Evolutionary conservation across 805 yeast species (phyloP), one percentile per base, ranked within the genome.

Genomic region (Ogataea methanolica): DNA sequence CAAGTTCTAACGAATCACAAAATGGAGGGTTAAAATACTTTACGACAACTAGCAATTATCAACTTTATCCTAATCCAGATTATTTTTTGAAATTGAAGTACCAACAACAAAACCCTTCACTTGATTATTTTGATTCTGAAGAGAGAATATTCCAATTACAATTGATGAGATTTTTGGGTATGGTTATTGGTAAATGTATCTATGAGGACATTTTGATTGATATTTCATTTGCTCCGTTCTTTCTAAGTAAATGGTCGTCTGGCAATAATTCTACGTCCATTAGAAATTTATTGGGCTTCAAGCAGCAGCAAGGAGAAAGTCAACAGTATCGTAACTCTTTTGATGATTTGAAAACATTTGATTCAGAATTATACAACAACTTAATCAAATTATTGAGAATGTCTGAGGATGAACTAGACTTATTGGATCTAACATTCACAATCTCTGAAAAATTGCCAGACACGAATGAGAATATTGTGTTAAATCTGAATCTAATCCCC

Each of bases 171-270:
- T 91, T 91, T 57, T 64, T 91, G 54, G 99, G 99, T 0, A 82
- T 76, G 69, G 71, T 90, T 6, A 73, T 92, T 40, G 99, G 97
- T 1, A 92, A 90, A 61, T 91, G 97, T 59, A 69, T 92, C 3
- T 89, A 88, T 61, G 96, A 88, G 46, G 82, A 82, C 44, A 83
- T 90, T 4, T 70, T 92, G 52, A 79, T 92, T 7, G 96, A 91
- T 63, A 78, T 88, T 22, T 77, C 82, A 16, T 91, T 92, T 74
- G 90, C 97, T 0, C 87, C 92, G 2, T 88, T 89, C 53, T 92
- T 92, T 58, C 64, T 94, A 39, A 80, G 76, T 63, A 81, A 86
- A 60, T 80, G 92, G 83, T 49, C 61, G 1, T 44, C 49, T 3
- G 33, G 49, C n/a, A 11, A 36, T 16, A 11, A 23, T 9, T 45